phyloP scores from a whole-genome alignment of 2,329 filamentous ascomycete genomes.

The Byssothecium circinans region DNA sequence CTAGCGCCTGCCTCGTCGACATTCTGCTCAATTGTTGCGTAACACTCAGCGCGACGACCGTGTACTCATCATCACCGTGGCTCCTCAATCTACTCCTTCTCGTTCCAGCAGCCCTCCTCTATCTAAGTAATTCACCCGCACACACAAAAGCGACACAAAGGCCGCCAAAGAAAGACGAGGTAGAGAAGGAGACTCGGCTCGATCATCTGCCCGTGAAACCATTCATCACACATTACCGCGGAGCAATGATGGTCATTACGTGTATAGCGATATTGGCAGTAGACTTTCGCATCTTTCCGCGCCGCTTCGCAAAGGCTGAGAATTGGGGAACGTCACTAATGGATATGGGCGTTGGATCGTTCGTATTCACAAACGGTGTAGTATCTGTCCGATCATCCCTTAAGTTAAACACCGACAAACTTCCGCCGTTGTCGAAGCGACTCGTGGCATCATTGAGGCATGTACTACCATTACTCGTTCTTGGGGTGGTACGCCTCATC shows the following conservation, averaged over 20 bases:
- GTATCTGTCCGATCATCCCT: slow-evolving; percentile 84
- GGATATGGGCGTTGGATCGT: slow-evolving; percentile 96
- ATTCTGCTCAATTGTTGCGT: slow-evolving; percentile 84
- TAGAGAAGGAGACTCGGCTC: slow-evolving; percentile 26
- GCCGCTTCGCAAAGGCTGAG: slow-evolving; percentile 95
- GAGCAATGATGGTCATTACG: slow-evolving; percentile 87
- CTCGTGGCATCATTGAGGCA: slow-evolving; percentile 72
- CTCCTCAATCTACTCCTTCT: slow-evolving; percentile 75
- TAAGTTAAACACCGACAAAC: slow-evolving; percentile 62
- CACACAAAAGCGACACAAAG: slow-evolving; percentile 19
- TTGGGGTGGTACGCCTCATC: slow-evolving; percentile 79
- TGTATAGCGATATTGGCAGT: slow-evolving; percentile 94
- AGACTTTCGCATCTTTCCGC: slow-evolving; percentile 89
- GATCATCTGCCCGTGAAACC: slow-evolving; percentile 76
- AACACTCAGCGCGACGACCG: slow-evolving; percentile 80
- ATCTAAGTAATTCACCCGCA: slow-evolving; percentile 44
- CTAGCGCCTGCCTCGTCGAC: slow-evolving; percentile 71
- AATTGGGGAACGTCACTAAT: slow-evolving; percentile 99
- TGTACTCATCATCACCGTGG: slow-evolving; percentile 75
- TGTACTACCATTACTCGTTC: slow-evolving; percentile 76
- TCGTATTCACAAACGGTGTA: slow-evolving; percentile 90
- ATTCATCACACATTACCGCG: slow-evolving; percentile 89
- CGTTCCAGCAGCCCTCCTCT: slow-evolving; percentile 68
- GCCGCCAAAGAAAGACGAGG: slow-evolving; percentile 23
- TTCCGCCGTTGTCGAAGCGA: slow-evolving; percentile 57